Percentiles rank a stretch among this genome's conserved stretches.
Conservation (phyloP, 2,329 filamentous ascomycete species). For the Bipolaris oryzae region DNA sequence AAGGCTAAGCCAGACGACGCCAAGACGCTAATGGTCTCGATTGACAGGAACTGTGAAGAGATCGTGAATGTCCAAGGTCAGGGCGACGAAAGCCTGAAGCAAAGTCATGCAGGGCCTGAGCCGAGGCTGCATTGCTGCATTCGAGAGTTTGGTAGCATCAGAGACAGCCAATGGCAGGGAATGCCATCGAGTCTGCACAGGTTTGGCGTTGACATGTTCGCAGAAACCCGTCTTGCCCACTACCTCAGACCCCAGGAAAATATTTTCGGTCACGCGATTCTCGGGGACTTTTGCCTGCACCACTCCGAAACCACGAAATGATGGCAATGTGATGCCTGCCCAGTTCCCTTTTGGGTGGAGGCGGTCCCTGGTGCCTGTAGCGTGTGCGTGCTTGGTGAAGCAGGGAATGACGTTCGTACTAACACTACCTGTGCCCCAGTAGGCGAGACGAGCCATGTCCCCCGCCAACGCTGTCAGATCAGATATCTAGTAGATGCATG, state of each 20-base stretch:
- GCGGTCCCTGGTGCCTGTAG: background rate
- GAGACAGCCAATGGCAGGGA: background rate
- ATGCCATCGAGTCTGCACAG: background rate
- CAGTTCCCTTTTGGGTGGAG: background rate
- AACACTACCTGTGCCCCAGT: background rate
- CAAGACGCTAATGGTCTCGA: background rate
- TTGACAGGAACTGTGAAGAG: background rate
- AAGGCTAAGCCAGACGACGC: background rate
- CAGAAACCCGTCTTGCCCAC: background rate
- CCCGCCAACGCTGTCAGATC: background rate
- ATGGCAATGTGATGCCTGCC: background rate
- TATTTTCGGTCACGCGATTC: too few relatives aligned
- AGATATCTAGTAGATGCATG: background rate
- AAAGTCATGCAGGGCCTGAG: background rate
- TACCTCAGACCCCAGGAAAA: too few relatives aligned
- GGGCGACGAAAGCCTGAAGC: background rate
- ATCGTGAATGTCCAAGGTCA: background rate
- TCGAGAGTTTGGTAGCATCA: background rate
- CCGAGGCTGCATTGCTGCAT: background rate
- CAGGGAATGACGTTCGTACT: background rate
- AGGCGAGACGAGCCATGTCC: constrained; percentile 6
- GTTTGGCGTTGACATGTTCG: background rate
- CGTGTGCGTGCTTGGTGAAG: background rate
- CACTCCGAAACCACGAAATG: too few relatives aligned
- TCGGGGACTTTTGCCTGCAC: background rate